Conservation (phyloP, 352 stramenopile species). For the Nannochloropsis limnetica region DNA sequence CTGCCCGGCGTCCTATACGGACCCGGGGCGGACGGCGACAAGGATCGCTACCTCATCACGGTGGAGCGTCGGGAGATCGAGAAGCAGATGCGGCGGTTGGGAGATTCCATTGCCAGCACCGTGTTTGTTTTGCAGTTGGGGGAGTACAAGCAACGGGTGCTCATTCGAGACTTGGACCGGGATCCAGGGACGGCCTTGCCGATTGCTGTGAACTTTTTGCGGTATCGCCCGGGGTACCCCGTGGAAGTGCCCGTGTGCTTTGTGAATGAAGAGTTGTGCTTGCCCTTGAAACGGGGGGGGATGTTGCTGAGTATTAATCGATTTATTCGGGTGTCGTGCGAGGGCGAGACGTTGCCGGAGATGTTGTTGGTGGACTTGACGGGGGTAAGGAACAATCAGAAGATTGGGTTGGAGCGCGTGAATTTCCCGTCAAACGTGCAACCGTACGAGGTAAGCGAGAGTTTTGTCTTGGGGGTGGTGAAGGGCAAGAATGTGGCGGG, state of each 20-base stretch:
- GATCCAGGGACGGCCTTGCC: conserved; percentile 7
- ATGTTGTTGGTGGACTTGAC: conserved; percentile 26
- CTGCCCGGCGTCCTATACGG: neutral
- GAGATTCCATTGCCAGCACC: conserved; percentile 1
- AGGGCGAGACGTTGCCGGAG: conserved; percentile 3
- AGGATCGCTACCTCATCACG: conserved; percentile 18
- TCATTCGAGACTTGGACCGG: conserved; percentile 23
- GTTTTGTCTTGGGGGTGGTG: conserved; percentile 16
- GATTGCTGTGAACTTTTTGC: conserved; percentile 31
- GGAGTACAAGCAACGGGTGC: conserved; percentile 19
- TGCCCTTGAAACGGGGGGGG: conserved; percentile 13
- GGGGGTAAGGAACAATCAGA: neutral
- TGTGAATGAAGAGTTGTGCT: conserved; percentile 12
- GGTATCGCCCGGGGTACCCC: conserved; percentile 14
- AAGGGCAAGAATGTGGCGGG: conserved; percentile 23
- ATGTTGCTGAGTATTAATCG: conserved; percentile 18
- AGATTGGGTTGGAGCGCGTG: conserved; percentile 3
- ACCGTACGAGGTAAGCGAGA: neutral
- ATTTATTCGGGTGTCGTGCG: conserved; percentile 9
- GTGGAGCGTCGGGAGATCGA: conserved; percentile 28
- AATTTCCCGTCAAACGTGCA: neutral
- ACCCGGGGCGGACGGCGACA: neutral
- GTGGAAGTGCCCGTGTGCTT: conserved; percentile 19
- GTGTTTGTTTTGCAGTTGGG: conserved; percentile 32
- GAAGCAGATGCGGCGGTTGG: neutral